These are phyloP conservation scores for Gymnopus androsaceus DNA, from an alignment of 1,284 basidiomycete species.

Conservation along the genomic window DNA sequence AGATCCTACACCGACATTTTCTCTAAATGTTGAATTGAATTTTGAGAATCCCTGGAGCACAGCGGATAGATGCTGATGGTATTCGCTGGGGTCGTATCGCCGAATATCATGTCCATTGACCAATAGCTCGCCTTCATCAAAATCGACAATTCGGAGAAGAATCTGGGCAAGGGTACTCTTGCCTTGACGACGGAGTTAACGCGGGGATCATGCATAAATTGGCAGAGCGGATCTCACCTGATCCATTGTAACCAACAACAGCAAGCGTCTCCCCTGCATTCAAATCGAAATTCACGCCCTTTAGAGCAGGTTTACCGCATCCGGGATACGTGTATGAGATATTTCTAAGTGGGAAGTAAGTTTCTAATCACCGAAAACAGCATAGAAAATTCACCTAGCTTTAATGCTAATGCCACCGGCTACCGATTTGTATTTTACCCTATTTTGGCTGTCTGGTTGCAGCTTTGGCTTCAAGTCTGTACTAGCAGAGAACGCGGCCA, in stretches of 20 bases:
- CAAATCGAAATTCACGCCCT: slow-evolving; percentile 67
- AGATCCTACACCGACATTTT: slow-evolving; percentile 79
- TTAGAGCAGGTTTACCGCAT: slow-evolving; percentile 61
- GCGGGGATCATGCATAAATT: not conserved
- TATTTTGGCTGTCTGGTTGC: slow-evolving; percentile 55
- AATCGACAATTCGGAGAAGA: slow-evolving; percentile 75
- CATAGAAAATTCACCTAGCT: slow-evolving; percentile 48
- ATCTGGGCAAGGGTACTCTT: slow-evolving; percentile 32
- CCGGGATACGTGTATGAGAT: slow-evolving; percentile 80
- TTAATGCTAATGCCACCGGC: slow-evolving; percentile 67
- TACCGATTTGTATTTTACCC: slow-evolving; percentile 46
- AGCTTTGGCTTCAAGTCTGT: slow-evolving; percentile 68
- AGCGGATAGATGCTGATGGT: slow-evolving; percentile 72
- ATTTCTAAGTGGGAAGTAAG: slow-evolving; percentile 43
- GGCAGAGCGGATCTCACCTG: slow-evolving; percentile 43
- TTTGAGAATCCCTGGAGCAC: slow-evolving; percentile 83
- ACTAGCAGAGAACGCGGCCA: slow-evolving; percentile 79
- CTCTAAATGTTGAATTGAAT: slow-evolving; percentile 70
- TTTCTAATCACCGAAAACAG: slow-evolving; percentile 2
- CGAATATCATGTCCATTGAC: slow-evolving; percentile 72
- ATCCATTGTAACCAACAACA: slow-evolving; percentile 82
- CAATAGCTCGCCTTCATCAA: slow-evolving; percentile 61
- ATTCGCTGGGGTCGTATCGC: slow-evolving; percentile 61
- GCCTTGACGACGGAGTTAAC: slow-evolving; percentile 12
- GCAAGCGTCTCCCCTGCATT: slow-evolving; percentile 77